Evolutionary conservation across 352 stramenopile species (phyloP).

Genomic region (Phytophthora pluvialis): DNA sequence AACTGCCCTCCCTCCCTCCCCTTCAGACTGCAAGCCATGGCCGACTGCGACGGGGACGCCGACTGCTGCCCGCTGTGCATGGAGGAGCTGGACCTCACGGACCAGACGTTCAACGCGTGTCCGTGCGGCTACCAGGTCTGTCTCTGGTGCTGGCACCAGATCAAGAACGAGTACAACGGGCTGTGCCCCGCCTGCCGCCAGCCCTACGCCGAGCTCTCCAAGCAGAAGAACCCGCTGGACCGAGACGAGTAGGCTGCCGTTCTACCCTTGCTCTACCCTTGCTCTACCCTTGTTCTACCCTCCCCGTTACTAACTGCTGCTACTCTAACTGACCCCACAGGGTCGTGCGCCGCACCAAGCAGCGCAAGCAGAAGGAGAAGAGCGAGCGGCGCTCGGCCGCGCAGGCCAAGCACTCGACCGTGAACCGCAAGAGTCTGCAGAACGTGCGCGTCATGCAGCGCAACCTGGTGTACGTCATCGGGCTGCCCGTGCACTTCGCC

Average conservation of each 20-base stretch:
- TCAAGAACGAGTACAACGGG: slow-evolving; percentile 98
- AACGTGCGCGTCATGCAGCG: slow-evolving; percentile 94
- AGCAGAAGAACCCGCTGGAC: slow-evolving; percentile 93
- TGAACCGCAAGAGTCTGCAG: slow-evolving; percentile 85
- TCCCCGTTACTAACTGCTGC: neutral
- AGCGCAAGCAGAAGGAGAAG: slow-evolving; percentile 89
- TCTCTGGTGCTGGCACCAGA: slow-evolving; percentile 99
- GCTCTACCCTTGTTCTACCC: neutral
- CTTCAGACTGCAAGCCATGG: slow-evolving; percentile 40
- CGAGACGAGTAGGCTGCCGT: slow-evolving; percentile 87
- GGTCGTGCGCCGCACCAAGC: slow-evolving; percentile 78
- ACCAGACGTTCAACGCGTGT: slow-evolving; percentile 99
- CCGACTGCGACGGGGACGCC: slow-evolving; percentile 76
- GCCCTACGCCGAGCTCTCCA: slow-evolving; percentile 95
- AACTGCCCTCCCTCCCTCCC: neutral
- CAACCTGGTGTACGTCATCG: slow-evolving; percentile 96
- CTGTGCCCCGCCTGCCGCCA: slow-evolving; percentile 98
- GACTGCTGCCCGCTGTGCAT: slow-evolving; percentile 98
- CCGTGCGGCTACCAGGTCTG: slow-evolving; percentile 99
- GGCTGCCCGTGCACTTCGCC: slow-evolving; percentile 85
- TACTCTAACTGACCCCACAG: slow-evolving; percentile 29
- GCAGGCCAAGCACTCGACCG: slow-evolving; percentile 38
- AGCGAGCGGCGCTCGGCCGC: slow-evolving; percentile 66
- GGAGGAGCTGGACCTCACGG: slow-evolving; percentile 98
- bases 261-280: neutral